phyloP scores from a whole-genome alignment of 208 protist species.

The Wallacemonas sp. region DNA sequence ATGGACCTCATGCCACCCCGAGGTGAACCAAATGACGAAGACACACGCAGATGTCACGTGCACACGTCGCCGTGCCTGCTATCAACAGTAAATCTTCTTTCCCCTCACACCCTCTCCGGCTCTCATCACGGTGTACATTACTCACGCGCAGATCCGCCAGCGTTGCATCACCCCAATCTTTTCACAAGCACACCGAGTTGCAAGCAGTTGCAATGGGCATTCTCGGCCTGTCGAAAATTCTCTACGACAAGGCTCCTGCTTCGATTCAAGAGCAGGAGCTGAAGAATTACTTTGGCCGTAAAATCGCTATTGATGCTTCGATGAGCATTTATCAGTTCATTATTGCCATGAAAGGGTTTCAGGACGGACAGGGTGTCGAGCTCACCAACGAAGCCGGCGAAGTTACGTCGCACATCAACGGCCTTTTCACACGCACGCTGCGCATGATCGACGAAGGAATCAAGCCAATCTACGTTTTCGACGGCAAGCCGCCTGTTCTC shows the following conservation, averaged over 20 bases:
- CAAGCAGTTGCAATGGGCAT: slow-evolving; percentile 94
- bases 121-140: too few relatives aligned
- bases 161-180: too few relatives aligned
- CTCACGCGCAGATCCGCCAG: not conserved
- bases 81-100: too few relatives aligned
- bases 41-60: too few relatives aligned
- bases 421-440: slow-evolving; percentile 97
- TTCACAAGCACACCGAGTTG: too few relatives aligned
- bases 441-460: slow-evolving; percentile 98
- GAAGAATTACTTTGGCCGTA: slow-evolving; percentile 97
- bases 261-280: slow-evolving; percentile 93
- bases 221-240: slow-evolving; percentile 94
- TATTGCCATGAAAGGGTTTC: slow-evolving; percentile 93
- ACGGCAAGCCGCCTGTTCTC: slow-evolving; percentile 98
- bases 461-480: slow-evolving; percentile 99
- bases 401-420: slow-evolving; percentile 97
- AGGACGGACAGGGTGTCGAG: slow-evolving; percentile 85
- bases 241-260: slow-evolving; percentile 93
- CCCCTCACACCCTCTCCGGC: not conserved
- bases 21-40: too few relatives aligned
- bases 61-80: too few relatives aligned
- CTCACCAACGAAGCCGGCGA: slow-evolving; percentile 97
- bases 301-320: slow-evolving; percentile 99
- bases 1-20: too few relatives aligned
- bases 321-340: slow-evolving; percentile 99